phyloP scores from a whole-genome alignment of 176 grass and related monocot species.

The Carex kokanica region DNA sequence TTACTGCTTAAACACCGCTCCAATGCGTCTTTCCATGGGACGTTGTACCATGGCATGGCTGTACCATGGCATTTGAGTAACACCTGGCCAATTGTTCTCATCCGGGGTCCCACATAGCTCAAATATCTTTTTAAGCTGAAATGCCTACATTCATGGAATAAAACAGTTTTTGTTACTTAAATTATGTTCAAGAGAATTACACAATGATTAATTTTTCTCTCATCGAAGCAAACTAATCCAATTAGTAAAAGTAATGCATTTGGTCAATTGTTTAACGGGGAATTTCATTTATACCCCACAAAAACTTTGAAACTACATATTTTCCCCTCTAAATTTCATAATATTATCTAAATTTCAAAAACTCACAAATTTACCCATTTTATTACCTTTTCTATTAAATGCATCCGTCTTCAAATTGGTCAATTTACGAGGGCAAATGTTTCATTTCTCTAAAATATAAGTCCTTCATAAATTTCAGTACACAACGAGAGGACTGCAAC shows the following conservation, averaged over 20 bases:
- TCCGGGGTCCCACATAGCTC: conserved; percentile 93
- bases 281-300: too few relatives aligned
- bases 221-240: neutral
- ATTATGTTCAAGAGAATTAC: neutral
- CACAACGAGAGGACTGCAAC: neutral
- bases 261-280: neutral
- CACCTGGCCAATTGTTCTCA: conserved; percentile 76
- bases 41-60: conserved; percentile 46
- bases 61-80: conserved; percentile 85
- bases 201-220: neutral
- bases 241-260: neutral
- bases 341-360: neutral
- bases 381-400: conserved; percentile 56
- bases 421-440: too few relatives aligned
- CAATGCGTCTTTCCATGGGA: conserved; percentile 58
- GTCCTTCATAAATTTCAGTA: neutral
- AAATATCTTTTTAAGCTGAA: conserved; percentile 84
- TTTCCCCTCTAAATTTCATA: too few relatives aligned
- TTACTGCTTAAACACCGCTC: conserved; percentile 86
- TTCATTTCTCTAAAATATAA: conserved; percentile 25
- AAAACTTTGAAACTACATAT: too few relatives aligned
- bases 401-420: too few relatives aligned
- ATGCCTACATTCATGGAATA: conserved; percentile 38
- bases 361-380: neutral
- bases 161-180: neutral